Percentiles rank a stretch among this genome's conserved stretches.
phyloP scores from a whole-genome alignment of 768 basidiomycete genomes.

The Psilocybe cyanescens region DNA sequence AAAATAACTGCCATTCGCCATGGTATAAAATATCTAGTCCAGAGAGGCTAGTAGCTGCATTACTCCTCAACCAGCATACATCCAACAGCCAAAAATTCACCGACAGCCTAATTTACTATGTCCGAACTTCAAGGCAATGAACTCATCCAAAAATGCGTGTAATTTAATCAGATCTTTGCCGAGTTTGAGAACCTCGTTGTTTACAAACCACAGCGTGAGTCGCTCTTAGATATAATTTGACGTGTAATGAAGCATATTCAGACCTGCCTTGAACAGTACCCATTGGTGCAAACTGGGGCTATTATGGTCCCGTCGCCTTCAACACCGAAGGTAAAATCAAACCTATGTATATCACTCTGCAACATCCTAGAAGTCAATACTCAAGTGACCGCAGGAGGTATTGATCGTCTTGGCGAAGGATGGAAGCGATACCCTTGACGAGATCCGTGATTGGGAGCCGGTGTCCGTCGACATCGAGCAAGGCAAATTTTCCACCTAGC shows the following conservation, averaged over 20 bases:
- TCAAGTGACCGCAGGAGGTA: background rate
- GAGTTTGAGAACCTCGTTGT: background rate
- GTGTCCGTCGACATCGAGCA: background rate
- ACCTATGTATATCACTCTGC: background rate
- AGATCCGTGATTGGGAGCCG: background rate
- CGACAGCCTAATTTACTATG: background rate
- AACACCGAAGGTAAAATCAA: background rate
- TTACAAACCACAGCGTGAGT: background rate
- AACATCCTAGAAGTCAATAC: background rate
- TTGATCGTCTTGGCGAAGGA: background rate
- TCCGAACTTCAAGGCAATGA: background rate
- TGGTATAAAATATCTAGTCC: too few relatives aligned
- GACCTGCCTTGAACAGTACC: background rate
- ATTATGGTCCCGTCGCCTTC: background rate
- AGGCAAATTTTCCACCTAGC: background rate
- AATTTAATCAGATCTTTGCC: background rate
- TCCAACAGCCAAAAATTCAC: background rate
- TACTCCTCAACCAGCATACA: too few relatives aligned
- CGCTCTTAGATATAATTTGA: background rate
- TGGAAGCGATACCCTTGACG: background rate
- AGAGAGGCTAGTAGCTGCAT: too few relatives aligned
- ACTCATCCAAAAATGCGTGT: background rate
- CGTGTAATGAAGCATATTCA: background rate
- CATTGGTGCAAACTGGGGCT: background rate
- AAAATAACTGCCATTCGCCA: too few relatives aligned